These are phyloP conservation scores for Pochonia chlamydosporia DNA, from an alignment of 2,329 filamentous ascomycete species.

Conservation along the genomic window DNA sequence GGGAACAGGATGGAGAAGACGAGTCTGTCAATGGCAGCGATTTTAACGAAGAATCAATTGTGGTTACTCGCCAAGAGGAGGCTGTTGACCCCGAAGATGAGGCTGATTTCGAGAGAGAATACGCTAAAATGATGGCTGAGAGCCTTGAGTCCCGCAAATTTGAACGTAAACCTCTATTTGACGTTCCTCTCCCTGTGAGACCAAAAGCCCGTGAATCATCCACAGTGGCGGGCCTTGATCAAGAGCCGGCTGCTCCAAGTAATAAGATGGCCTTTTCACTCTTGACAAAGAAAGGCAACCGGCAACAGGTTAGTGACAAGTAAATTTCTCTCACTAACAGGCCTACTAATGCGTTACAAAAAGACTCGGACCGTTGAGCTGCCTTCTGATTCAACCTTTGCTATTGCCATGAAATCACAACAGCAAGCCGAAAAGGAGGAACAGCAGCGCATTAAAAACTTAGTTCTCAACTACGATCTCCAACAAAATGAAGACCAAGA, in stretches of 20 bases:
- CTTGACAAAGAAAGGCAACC: slow-evolving; percentile 91
- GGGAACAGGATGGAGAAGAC: slow-evolving; percentile 39
- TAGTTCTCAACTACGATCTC: slow-evolving; percentile 94
- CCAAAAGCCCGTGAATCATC: slow-evolving; percentile 56
- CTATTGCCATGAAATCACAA: slow-evolving; percentile 91
- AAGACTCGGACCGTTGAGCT: slow-evolving; percentile 88
- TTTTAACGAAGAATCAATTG: slow-evolving; percentile 80
- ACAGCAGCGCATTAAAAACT: slow-evolving; percentile 95
- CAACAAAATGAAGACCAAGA: slow-evolving; percentile 75
- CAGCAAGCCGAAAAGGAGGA: slow-evolving; percentile 94
- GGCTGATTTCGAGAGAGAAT: slow-evolving; percentile 95
- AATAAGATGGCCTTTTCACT: slow-evolving; percentile 93
- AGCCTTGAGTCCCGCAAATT: slow-evolving; percentile 94
- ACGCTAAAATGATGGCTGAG: slow-evolving; percentile 97
- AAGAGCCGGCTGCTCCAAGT: slow-evolving; percentile 16
- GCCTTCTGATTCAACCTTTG: slow-evolving; percentile 87
- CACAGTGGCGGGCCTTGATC: slow-evolving; percentile 20
- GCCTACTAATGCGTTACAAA: not conserved
- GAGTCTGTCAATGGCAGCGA: slow-evolving; percentile 52
- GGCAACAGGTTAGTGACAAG: slow-evolving; percentile 66
- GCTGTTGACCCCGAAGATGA: slow-evolving; percentile 89
- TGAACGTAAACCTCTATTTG: slow-evolving; percentile 89
- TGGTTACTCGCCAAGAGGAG: slow-evolving; percentile 87
- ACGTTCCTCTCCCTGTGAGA: slow-evolving; percentile 94
- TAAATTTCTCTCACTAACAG: not conserved